Percentiles rank a stretch among this genome's conserved stretches.
Conservation (phyloP, 257 asterid species). For the Gardenia jasminoides region DNA sequence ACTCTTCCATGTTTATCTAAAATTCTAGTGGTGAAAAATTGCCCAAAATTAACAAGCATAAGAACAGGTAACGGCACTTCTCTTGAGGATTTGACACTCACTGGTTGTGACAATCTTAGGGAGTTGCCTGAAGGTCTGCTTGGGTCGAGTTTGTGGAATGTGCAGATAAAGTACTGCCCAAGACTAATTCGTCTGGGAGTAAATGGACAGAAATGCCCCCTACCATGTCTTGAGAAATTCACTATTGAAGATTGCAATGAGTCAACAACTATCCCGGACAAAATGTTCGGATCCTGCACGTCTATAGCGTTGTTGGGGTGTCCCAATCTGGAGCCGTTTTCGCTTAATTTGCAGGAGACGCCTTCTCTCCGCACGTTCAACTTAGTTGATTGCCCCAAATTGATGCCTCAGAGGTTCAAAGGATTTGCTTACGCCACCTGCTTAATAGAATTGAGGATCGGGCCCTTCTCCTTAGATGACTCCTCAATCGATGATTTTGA, state of each 20-base stretch:
- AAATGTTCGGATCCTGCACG: not conserved
- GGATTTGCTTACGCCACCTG: not conserved
- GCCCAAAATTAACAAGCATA: too few relatives aligned
- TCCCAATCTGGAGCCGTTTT: not conserved
- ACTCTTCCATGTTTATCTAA: slow-evolving; percentile 12
- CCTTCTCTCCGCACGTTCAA: not conserved
- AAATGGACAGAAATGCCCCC: too few relatives aligned
- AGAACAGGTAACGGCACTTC: too few relatives aligned
- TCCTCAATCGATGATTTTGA: not conserved
- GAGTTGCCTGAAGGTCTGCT: too few relatives aligned
- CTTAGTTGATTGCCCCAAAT: slow-evolving; percentile 4
- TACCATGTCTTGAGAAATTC: not conserved
- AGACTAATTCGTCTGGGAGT: too few relatives aligned
- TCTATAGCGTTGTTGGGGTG: not conserved
- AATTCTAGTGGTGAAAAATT: too few relatives aligned
- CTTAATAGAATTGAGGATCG: not conserved
- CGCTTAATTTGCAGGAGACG: not conserved
- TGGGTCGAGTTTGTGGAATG: too few relatives aligned
- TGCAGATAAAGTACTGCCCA: too few relatives aligned
- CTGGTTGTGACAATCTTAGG: too few relatives aligned
- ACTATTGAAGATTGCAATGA: not conserved
- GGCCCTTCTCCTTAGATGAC: slow-evolving; percentile 10
- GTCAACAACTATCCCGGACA: not conserved
- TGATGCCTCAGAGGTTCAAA: not conserved
- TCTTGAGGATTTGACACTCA: too few relatives aligned